A percentile compares a stretch with the other conserved stretches of the same genome.
These are phyloP conservation scores for Botryotinia convoluta DNA, from an alignment of 2,329 filamentous ascomycete species.

Conservation along the genomic window DNA sequence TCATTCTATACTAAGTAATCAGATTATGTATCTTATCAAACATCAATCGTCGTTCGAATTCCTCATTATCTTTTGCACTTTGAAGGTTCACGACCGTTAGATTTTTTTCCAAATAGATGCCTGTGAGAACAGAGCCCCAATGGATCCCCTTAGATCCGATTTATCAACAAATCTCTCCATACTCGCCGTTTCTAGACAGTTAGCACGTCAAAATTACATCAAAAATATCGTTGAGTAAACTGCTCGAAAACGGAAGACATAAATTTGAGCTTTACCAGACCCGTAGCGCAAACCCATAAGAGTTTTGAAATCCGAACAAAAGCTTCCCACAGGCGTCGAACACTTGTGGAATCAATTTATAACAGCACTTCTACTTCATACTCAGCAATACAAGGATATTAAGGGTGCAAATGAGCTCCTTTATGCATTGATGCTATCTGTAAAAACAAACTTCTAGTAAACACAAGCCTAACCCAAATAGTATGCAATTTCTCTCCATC, in stretches of 20 bases:
- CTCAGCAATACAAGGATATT: too few species aligned
- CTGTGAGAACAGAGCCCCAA: neutral
- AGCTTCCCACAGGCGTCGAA: neutral
- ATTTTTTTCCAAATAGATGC: neutral
- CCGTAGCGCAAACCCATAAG: neutral
- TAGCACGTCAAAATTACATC: fast-evolving
- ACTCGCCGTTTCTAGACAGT: fast-evolving
- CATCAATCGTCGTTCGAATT: too few species aligned
- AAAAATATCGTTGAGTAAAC: fast-evolving
- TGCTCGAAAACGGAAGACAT: neutral
- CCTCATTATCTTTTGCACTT: too few species aligned
- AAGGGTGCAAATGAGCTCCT: neutral
- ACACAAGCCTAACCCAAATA: neutral
- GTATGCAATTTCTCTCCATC: neutral
- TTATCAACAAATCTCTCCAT: neutral
- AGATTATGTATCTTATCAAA: neutral
- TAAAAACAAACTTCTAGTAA: neutral
- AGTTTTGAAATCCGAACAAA: neutral
- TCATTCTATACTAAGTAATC: neutral
- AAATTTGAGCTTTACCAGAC: neutral
- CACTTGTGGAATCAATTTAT: neutral
- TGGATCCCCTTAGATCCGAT: neutral
- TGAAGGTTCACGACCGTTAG: too few species aligned
- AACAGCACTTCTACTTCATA: neutral
- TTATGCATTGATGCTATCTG: neutral